phyloP scores from a whole-genome alignment of 257 asterid species.

The Solanum acaule region DNA sequence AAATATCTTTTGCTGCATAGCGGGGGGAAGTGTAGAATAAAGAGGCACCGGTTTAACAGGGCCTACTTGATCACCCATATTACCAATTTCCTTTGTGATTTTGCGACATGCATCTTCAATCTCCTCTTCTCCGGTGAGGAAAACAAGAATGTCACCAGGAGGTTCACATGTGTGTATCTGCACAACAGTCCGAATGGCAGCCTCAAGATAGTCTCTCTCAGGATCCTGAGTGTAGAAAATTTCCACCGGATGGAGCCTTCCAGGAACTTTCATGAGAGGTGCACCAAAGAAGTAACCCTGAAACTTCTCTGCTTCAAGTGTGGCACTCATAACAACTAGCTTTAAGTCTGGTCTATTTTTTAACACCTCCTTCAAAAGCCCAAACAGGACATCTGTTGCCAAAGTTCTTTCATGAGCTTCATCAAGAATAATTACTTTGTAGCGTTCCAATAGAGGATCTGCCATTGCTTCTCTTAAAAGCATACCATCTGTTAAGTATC shows the following conservation, averaged over 20 bases:
- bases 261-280: slow-evolving; percentile 97
- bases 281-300: slow-evolving; percentile 82
- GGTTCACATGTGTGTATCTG: slow-evolving; percentile 86
- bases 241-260: slow-evolving; percentile 95
- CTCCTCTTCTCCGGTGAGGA: slow-evolving; percentile 98
- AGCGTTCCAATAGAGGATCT: slow-evolving; percentile 87
- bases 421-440: slow-evolving; percentile 92
- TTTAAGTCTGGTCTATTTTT: slow-evolving; percentile 78
- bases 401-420: slow-evolving; percentile 98
- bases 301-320: slow-evolving; percentile 96
- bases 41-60: slow-evolving; percentile 82
- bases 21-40: slow-evolving; percentile 95
- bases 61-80: slow-evolving; percentile 86
- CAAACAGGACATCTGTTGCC: slow-evolving; percentile 94
- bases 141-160: slow-evolving; percentile 91
- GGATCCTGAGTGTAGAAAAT: slow-evolving; percentile 91
- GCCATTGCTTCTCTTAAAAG: slow-evolving; percentile 99
- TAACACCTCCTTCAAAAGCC: slow-evolving; percentile 87
- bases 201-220: slow-evolving; percentile 93
- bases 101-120: slow-evolving; percentile 96
- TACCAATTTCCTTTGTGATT: slow-evolving; percentile 61
- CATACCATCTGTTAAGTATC: slow-evolving; percentile 98
- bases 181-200: slow-evolving; percentile 85
- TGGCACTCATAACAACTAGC: slow-evolving; percentile 97
- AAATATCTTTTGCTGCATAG: slow-evolving; percentile 97